Evolutionary conservation across 2,329 filamentous ascomycete species (phyloP).

Genomic region (Phyllosticta citriasiana): DNA sequence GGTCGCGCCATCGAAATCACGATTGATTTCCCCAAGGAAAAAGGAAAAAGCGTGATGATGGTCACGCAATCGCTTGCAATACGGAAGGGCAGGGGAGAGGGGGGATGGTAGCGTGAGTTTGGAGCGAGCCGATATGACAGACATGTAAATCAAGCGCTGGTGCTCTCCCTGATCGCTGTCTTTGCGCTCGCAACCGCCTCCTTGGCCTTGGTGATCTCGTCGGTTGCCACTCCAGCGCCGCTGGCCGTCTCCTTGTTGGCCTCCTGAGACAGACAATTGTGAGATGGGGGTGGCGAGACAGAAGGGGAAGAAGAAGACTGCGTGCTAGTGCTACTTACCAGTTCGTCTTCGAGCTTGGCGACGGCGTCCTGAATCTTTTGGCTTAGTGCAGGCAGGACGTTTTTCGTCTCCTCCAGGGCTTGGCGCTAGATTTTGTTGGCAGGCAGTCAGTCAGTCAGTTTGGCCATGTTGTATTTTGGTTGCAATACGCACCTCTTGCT

Average conservation of each 20-base stretch:
- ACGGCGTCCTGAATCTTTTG: constrained; percentile 63
- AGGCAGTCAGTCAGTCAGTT: neutral
- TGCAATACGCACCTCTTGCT: constrained; percentile 62
- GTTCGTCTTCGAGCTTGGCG: constrained; percentile 61
- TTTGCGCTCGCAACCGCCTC: constrained; percentile 32
- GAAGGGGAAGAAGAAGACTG: neutral
- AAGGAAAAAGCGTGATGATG: no score
- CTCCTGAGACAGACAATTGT: constrained; percentile 22
- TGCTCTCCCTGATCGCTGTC: constrained; percentile 28
- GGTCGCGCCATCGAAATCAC: no score
- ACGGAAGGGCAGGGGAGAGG: no score
- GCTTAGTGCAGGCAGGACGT: constrained; percentile 64
- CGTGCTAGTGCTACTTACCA: constrained; percentile 40
- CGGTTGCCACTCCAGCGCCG: constrained; percentile 16
- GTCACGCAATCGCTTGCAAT: no score
- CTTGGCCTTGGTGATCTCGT: constrained; percentile 37
- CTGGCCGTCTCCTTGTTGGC: constrained; percentile 28
- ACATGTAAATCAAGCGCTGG: neutral
- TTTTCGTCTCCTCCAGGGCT: constrained; percentile 80
- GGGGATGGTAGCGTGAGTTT: no score
- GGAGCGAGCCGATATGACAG: neutral
- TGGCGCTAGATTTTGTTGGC: constrained; percentile 45
- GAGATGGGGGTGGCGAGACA: neutral
- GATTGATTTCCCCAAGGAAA: no score
- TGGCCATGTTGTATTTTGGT: neutral